phyloP scores from a whole-genome alignment of 148 eudicot genomes.

The Oxyria digyna region DNA sequence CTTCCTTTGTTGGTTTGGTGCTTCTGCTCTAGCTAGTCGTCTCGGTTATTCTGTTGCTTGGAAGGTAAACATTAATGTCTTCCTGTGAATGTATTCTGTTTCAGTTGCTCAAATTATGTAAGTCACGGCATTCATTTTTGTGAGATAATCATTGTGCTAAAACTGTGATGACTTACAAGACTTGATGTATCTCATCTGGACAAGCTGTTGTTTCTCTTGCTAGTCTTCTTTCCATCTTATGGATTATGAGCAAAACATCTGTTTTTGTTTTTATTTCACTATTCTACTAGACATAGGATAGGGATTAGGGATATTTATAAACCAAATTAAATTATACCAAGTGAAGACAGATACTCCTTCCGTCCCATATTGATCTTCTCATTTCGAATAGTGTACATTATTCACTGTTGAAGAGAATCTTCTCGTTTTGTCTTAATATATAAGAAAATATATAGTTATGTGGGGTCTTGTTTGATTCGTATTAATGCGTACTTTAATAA shows the following conservation, averaged over 20 bases:
- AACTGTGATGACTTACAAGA: not conserved
- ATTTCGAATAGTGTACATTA: too few species aligned
- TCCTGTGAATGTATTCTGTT: not conserved
- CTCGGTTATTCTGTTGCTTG: slow-evolving; percentile 51
- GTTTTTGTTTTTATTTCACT: not conserved
- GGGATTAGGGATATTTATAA: not conserved
- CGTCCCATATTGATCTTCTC: too few species aligned
- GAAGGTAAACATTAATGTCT: slow-evolving; percentile 28
- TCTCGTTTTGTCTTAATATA: too few species aligned
- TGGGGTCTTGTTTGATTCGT: too few species aligned
- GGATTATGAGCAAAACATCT: too few species aligned
- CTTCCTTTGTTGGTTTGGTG: slow-evolving; percentile 42
- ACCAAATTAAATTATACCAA: not conserved
- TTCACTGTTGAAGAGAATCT: too few species aligned
- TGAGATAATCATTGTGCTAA: not conserved
- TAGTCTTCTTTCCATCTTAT: too few species aligned
- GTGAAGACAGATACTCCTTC: too few species aligned
- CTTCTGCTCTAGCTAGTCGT: slow-evolving; percentile 21
- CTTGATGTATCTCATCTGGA: not conserved
- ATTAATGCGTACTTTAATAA: too few species aligned
- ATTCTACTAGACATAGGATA: not conserved
- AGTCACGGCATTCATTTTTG: too few species aligned
- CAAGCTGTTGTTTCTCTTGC: not conserved
- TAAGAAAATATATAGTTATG: too few species aligned
- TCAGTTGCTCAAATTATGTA: not conserved